These are phyloP conservation scores for Aureobasidium vineae DNA, from an alignment of 2,329 filamentous ascomycete species.

Conservation along the genomic window DNA sequence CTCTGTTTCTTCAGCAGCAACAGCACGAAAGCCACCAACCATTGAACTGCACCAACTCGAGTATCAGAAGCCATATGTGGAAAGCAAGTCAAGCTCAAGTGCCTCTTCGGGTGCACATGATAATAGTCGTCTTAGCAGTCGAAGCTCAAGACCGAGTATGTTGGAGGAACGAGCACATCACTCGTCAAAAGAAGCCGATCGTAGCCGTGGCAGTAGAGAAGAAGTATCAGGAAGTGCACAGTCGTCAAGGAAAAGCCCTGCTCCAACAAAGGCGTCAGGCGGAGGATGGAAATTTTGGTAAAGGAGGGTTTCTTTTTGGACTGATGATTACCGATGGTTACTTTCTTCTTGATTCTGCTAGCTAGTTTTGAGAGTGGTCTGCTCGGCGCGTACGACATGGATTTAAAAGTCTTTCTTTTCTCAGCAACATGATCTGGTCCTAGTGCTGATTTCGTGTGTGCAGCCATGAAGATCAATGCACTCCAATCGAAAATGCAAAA, in stretches of 20 bases:
- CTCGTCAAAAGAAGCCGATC: neutral
- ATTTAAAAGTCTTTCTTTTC: neutral
- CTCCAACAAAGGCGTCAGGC: neutral
- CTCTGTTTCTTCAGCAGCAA: neutral
- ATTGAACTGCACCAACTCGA: neutral
- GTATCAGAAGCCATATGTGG: slow-evolving; percentile 15
- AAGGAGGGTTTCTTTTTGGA: neutral
- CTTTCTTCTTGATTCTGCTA: neutral
- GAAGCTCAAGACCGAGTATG: slow-evolving; percentile 7
- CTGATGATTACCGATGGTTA: too few species aligned
- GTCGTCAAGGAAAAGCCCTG: neutral
- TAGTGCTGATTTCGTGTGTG: neutral
- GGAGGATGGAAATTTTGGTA: neutral
- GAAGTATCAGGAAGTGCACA: neutral
- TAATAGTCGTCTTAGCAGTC: neutral
- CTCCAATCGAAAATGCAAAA: neutral
- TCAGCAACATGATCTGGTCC: neutral
- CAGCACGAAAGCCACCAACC: neutral
- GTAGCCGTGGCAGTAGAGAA: neutral
- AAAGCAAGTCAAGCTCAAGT: slow-evolving; percentile 5
- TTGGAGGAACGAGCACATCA: neutral
- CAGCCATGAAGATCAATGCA: neutral
- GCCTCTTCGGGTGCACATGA: neutral
- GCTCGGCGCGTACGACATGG: neutral
- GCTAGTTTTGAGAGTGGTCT: neutral